Evolutionary conservation across 176 grass and related monocot species (phyloP), one percentile per base, ranked within the genome.

Genomic region (Areca catechu): DNA sequence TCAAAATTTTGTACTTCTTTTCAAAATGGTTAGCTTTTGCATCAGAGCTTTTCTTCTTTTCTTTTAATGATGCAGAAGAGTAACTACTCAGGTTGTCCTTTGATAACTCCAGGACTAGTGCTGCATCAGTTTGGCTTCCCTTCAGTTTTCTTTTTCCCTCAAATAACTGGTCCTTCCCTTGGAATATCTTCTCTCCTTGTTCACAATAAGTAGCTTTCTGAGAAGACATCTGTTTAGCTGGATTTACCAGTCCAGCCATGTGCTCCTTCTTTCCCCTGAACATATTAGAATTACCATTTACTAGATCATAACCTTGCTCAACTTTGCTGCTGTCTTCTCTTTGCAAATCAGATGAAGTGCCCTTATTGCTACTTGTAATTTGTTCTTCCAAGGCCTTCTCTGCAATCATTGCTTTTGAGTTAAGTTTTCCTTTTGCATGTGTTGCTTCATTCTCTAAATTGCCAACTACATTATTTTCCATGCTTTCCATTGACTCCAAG

Each of bases 271-370:
- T 73, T 65, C 21, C 58, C 52, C 72, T 76, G 34, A 63, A 74
- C 67, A 58, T 81, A 72, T 77, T 83, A 50, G 58, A 75, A 63
- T 81, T 80, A 61, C 66, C 72, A 62, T 62, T 80, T 14, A 54
- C 48, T 14, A 25, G 27, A 69, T 77, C 67, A 65, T 5, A 69
- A 66, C 68, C 73, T 59, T 77, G 80, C 59, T 88, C 79, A 49
- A 68, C 53, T 71, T 80, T 90, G 28, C 61, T 57, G 83, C 71
- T 80, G 49, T 51, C 82, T 78, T 98, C 85, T 60, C 82, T 89
- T 48, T 80, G 79, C 49, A 67, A 74, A 65, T 86, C 80, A 61
- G 58, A 30, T 65, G 55, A 37, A 50, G 68, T 54, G 43, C 76
- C 57, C 58, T 62, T 88, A 49, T 69, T 58, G 64, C 19, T 80